Conservation (phyloP, 2,329 filamentous ascomycete genomes). For the Aspergillus ustus region DNA sequence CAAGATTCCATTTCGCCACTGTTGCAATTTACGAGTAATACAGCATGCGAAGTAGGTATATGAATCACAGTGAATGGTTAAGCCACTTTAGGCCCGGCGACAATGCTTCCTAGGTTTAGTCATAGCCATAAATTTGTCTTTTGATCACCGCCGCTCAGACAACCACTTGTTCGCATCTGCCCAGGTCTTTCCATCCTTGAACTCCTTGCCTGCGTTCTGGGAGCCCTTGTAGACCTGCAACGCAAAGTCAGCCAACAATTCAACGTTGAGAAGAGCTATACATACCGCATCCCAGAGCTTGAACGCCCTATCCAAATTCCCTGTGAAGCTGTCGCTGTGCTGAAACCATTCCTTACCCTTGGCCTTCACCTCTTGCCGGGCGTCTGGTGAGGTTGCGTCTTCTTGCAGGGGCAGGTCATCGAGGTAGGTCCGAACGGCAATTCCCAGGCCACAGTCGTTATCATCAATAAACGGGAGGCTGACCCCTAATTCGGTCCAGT, state of each 20-base stretch:
- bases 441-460: slow-evolving; percentile 52
- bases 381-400: slow-evolving; percentile 57
- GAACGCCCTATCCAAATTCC: slow-evolving; percentile 64
- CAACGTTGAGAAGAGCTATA: slow-evolving; percentile 22
- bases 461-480: slow-evolving; percentile 52
- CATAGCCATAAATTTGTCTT: not conserved
- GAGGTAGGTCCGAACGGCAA: slow-evolving; percentile 54
- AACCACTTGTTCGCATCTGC: slow-evolving; percentile 66
- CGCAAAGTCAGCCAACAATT: not conserved
- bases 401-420: slow-evolving; percentile 60
- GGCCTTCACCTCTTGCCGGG: slow-evolving; percentile 55
- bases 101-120: not conserved
- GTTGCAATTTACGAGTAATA: slow-evolving; percentile 16
- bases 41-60: slow-evolving; percentile 12
- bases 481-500: slow-evolving; percentile 71
- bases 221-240: slow-evolving; percentile 62
- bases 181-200: slow-evolving; percentile 60
- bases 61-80: not conserved
- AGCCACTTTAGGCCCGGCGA: not conserved
- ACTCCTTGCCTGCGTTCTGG: slow-evolving; percentile 57
- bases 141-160: slow-evolving; percentile 40
- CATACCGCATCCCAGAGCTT: slow-evolving; percentile 68
- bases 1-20: slow-evolving; percentile 8
- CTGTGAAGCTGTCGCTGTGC: slow-evolving; percentile 61
- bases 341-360: slow-evolving; percentile 65